A percentile compares a stretch with the other conserved stretches of the same genome.
phyloP scores from a whole-genome alignment of 2,329 filamentous ascomycete genomes.

The Metarhizium guizhouense region DNA sequence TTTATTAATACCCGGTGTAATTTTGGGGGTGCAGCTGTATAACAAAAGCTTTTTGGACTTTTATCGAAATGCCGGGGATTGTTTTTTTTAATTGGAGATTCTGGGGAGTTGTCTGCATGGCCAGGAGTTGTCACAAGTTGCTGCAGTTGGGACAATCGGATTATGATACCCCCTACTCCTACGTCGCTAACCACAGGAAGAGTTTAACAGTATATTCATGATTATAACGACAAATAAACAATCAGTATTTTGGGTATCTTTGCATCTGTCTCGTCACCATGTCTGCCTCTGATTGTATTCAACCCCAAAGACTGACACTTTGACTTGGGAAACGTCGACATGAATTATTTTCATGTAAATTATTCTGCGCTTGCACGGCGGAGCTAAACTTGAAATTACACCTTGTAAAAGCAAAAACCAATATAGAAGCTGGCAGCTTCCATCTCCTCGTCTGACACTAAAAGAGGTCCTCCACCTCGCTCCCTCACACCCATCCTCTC shows the following conservation, averaged over 20 bases:
- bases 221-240: conserved; percentile 7
- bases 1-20: conserved; percentile 1
- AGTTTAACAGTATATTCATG: conserved; percentile 11
- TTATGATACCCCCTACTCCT: conserved; percentile 22
- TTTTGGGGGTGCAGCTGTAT: background rate
- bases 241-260: background rate
- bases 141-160: conserved; percentile 7
- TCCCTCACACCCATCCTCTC: conserved; percentile 93
- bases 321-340: background rate
- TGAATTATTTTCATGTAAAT: background rate
- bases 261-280: background rate
- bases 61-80: background rate
- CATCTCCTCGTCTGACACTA: conserved; percentile 79
- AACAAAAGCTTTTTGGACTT: background rate
- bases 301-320: no score
- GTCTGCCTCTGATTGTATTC: no score
- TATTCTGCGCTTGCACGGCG: background rate
- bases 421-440: conserved; percentile 89
- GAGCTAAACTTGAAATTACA: conserved; percentile 34
- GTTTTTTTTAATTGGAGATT: background rate
- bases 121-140: conserved; percentile 13
- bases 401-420: conserved; percentile 96
- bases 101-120: conserved; percentile 7
- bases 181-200: background rate
- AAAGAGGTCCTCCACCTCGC: conserved; percentile 53